Evolutionary conservation across 1,284 basidiomycete species (phyloP), one percentile per base, ranked within the genome.

Genomic region (Boletellus deceptivus): DNA sequence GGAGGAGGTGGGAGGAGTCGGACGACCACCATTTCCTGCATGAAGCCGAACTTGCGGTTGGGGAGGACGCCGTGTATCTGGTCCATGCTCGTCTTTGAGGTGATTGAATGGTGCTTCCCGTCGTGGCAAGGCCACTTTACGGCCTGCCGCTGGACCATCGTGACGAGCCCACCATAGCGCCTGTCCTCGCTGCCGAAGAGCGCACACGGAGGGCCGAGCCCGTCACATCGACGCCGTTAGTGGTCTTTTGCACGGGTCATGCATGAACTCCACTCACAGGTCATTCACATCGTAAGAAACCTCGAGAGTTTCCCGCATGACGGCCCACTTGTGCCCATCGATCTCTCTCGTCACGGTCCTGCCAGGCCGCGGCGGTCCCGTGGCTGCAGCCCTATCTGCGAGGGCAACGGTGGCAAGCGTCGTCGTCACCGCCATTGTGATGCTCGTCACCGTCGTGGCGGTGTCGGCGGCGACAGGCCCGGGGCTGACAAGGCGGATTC

Each of bases 111-210:
- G 7, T 3, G 31, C 44, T 24, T 54, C 40, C 25, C 4, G 5
- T 49, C 25, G 1, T 31, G 20, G 31, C 49, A 47, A 0, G 36
- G 41, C 43, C 54, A 54, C 54, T n/a, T 36, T 24, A 34, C n/a
- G 8, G 3, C 31, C 48, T 50, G 54, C 29, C 16, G 4, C 48
- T 55, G 33, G 18, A 50, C 48, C 38, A 50, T 55, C 6, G 5
- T 22, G 5, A 50, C 10, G 6, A 55, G 42, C 13, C 42, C 54
- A 20, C 48, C 18, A 4, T 9, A 13, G 8, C 7, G 24, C 48
- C 36, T 50, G 37, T 24, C 31, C n/a, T 44, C 3, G 33, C 33
- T n/a, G 33, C 14, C 27, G 11, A 10, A n/a, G 10, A 34, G 33
- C 33, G 14, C 33, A 4, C 11, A 16, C 9, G 31, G 11, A 33